Conservation (phyloP, 2,329 filamentous ascomycete genomes). For the Fusarium sp. region DNA sequence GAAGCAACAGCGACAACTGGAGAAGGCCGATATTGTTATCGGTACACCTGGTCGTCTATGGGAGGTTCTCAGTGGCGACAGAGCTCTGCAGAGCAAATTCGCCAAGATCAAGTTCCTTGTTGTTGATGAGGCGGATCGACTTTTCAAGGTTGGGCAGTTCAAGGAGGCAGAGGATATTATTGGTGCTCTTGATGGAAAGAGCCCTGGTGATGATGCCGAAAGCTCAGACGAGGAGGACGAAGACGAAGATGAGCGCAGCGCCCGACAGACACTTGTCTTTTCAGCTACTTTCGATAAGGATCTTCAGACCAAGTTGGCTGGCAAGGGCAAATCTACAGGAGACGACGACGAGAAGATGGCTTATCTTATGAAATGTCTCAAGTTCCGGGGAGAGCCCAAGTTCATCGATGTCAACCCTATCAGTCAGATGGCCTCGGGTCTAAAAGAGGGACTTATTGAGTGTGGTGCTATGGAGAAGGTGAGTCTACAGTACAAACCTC, state of each 20-base stretch:
- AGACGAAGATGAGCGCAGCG: conserved; percentile 53
- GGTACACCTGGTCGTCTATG: conserved; percentile 92
- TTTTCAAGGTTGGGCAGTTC: conserved; percentile 93
- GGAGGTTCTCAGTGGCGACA: conserved; percentile 87
- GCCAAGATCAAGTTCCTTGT: conserved; percentile 84
- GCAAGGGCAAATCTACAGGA: conserved; percentile 70
- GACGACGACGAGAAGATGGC: conserved; percentile 86
- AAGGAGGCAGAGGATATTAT: conserved; percentile 93
- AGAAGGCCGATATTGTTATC: conserved; percentile 90
- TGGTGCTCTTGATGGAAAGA: conserved; percentile 77
- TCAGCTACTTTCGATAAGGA: conserved; percentile 95
- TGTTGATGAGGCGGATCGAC: conserved; percentile 91
- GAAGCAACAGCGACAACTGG: conserved; percentile 89
- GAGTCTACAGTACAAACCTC: conserved; percentile 30
- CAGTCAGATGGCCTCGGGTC: conserved; percentile 84
- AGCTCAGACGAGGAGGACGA: conserved; percentile 63
- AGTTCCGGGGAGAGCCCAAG: conserved; percentile 86
- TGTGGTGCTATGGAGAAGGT: conserved; percentile 94
- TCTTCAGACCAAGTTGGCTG: conserved; percentile 88
- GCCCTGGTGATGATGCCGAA: conserved; percentile 68
- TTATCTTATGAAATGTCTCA: conserved; percentile 89
- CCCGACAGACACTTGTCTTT: conserved; percentile 90
- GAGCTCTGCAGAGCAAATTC: conserved; percentile 75
- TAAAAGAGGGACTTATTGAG: conserved; percentile 92
- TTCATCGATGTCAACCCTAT: conserved; percentile 93